Evolutionary conservation across 2,329 filamentous ascomycete genomes (phyloP).

Genomic region (Colletotrichum acutatum): DNA sequence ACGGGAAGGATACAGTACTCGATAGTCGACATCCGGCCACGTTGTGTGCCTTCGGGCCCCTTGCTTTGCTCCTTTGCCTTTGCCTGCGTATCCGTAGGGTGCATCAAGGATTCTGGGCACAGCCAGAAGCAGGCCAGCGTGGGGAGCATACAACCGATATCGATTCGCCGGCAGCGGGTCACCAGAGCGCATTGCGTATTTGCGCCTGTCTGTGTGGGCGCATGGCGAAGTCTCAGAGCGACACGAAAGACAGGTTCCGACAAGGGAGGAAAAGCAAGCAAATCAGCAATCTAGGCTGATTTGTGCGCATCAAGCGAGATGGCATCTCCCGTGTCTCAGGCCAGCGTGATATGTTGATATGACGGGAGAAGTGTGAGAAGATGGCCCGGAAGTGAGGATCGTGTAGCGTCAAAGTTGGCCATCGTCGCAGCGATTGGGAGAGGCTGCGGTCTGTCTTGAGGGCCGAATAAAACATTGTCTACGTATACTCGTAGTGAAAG

Average conservation of each 20-base stretch:
- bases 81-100: not conserved
- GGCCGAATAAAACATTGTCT: not conserved
- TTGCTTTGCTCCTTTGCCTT: not conserved
- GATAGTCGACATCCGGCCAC: conserved; percentile 13
- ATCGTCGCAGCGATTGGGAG: not conserved
- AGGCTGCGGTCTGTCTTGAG: not conserved
- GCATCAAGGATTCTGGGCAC: not conserved
- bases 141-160: conserved; percentile 2
- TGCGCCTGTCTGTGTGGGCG: conserved; percentile 27
- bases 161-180: not conserved
- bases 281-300: conserved; percentile 1
- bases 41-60: not conserved
- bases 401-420: not conserved
- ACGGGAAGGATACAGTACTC: conserved; percentile 19
- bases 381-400: conserved; percentile 1
- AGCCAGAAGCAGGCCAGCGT: not conserved
- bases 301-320: conserved; percentile 17
- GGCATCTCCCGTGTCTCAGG: conserved; percentile 21
- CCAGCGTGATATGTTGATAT: not conserved
- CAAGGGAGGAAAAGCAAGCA: conserved; percentile 14
- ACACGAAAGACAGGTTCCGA: conserved; percentile 13
- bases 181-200: conserved; percentile 1
- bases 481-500: not conserved
- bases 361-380: not conserved
- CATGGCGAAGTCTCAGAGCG: conserved; percentile 9